Evolutionary conservation across 257 asterid genomes (phyloP).

Genomic region (Ajuga chamaepitys): DNA sequence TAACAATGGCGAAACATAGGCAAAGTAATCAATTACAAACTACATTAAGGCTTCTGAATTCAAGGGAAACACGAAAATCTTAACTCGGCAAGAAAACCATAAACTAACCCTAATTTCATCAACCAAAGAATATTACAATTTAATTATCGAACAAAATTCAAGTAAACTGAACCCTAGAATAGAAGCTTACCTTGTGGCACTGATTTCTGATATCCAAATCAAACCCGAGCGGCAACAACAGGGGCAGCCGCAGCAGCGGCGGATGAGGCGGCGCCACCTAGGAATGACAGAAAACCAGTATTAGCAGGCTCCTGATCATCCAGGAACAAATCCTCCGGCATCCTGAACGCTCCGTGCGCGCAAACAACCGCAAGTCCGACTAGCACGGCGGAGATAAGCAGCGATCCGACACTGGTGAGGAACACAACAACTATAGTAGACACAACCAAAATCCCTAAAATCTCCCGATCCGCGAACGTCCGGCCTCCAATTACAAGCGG

Average conservation of each 20-base stretch:
- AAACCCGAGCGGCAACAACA: conserved; percentile 53
- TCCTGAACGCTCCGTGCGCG: conserved; percentile 69
- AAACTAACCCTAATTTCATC: background rate
- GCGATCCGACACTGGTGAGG: conserved; percentile 71
- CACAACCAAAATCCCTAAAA: conserved; percentile 51
- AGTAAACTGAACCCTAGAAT: background rate
- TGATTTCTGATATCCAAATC: conserved; percentile 18
- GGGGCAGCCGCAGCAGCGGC: conserved; percentile 72
- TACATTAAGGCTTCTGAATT: too few relatives aligned
- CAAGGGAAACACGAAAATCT: conserved; percentile 4
- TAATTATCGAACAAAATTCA: background rate
- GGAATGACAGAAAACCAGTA: conserved; percentile 64
- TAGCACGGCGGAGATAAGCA: conserved; percentile 64
- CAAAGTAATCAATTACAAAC: too few relatives aligned
- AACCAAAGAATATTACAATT: conserved; percentile 16
- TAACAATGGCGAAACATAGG: too few relatives aligned
- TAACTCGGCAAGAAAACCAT: background rate
- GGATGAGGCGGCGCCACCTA: conserved; percentile 69
- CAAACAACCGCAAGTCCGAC: conserved; percentile 65
- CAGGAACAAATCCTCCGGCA: conserved; percentile 79
- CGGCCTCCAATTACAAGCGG: conserved; percentile 62
- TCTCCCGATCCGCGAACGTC: conserved; percentile 66
- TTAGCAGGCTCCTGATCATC: conserved; percentile 73
- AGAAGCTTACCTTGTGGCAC: conserved; percentile 15
- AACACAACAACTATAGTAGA: conserved; percentile 64